phyloP scores from a whole-genome alignment of 345 rosid species.

The Eutrema heterophyllum region DNA sequence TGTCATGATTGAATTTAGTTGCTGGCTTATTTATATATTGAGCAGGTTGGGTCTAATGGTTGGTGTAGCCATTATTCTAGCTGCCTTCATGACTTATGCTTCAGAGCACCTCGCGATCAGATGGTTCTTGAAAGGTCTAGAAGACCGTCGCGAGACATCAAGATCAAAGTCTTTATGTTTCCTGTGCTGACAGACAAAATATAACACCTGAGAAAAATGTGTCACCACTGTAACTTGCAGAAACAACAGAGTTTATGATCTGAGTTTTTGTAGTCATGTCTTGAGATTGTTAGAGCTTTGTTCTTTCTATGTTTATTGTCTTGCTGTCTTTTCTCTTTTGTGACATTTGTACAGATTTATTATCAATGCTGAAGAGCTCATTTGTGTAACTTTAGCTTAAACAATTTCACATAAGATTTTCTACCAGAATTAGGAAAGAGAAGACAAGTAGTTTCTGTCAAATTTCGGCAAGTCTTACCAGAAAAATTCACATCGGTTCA shows the following conservation, averaged over 20 bases:
- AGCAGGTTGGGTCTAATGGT: slow-evolving; percentile 85
- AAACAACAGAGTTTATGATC: neutral
- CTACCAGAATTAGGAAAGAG: neutral
- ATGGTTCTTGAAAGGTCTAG: slow-evolving; percentile 68
- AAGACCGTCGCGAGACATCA: slow-evolving; percentile 49
- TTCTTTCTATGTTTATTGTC: neutral
- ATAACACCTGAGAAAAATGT: neutral
- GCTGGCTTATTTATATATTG: neutral
- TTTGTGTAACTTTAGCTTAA: neutral
- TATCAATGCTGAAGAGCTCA: neutral
- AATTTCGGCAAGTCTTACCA: neutral
- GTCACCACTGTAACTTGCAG: slow-evolving; percentile 17
- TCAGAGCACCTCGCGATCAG: slow-evolving; percentile 75
- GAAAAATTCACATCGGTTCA: neutral
- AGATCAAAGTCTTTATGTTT: slow-evolving; percentile 46
- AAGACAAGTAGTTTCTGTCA: neutral
- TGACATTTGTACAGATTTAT: slow-evolving; percentile 20
- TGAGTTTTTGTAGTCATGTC: neutral
- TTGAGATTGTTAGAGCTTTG: neutral
- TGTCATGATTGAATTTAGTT: neutral
- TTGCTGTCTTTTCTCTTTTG: neutral
- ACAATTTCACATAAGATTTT: neutral
- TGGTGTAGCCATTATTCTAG: slow-evolving; percentile 62
- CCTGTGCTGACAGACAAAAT: slow-evolving; percentile 34
- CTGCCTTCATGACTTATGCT: slow-evolving; percentile 86